Conservation (phyloP, 345 rosid genomes). For the Aquilaria yunnanensis region DNA sequence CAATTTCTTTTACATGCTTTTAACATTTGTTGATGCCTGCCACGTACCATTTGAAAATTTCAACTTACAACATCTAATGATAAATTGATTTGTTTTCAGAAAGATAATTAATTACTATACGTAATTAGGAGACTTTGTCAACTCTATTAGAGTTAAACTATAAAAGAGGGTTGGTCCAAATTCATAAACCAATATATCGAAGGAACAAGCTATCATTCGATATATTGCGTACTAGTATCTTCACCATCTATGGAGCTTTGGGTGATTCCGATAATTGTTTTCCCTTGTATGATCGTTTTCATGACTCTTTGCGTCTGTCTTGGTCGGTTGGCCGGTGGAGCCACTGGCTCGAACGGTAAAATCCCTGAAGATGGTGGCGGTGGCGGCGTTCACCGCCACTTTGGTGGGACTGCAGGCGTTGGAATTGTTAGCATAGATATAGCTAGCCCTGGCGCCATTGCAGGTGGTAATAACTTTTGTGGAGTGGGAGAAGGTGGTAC, state of each 20-base stretch:
- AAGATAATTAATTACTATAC: too few relatives aligned
- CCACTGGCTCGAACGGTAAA: not conserved
- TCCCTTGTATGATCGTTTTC: not conserved
- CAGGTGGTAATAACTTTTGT: not conserved
- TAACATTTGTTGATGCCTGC: too few relatives aligned
- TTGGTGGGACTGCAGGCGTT: not conserved
- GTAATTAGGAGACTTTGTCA: not conserved
- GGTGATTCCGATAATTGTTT: not conserved
- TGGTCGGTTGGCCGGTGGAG: not conserved
- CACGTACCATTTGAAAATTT: too few relatives aligned
- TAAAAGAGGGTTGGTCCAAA: not conserved
- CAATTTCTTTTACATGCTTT: too few relatives aligned
- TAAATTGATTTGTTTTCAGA: too few relatives aligned
- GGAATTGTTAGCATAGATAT: slow-evolving; percentile 2
- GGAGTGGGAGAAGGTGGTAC: slow-evolving; percentile 1
- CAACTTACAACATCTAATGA: too few relatives aligned
- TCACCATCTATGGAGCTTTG: slow-evolving; percentile 11
- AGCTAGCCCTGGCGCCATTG: not conserved
- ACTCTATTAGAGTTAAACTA: not conserved
- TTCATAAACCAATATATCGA: too few relatives aligned
- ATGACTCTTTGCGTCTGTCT: not conserved
- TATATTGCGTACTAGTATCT: not conserved
- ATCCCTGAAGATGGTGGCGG: not conserved
- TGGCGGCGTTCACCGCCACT: not conserved
- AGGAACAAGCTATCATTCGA: not conserved